Evolutionary conservation across 1,139 yeast species (phyloP).

Genomic region (Sugiyamaella neomexicana): DNA sequence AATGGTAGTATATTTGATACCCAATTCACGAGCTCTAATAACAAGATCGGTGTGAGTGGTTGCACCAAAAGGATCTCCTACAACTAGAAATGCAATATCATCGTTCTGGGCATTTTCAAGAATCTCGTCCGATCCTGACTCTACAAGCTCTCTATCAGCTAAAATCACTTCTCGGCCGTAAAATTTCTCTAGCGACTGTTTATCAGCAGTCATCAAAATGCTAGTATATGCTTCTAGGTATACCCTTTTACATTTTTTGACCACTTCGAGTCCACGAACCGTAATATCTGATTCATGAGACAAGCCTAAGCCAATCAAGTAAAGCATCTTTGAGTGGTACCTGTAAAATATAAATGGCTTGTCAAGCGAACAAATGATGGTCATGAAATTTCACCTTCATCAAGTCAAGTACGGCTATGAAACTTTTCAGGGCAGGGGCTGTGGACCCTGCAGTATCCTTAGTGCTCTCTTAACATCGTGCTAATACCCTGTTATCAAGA

Average conservation of each 20-base stretch:
- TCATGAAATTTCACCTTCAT: neutral
- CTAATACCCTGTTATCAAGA: no score
- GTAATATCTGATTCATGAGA: slow-evolving; percentile 90
- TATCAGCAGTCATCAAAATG: slow-evolving; percentile 88
- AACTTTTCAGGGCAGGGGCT: slow-evolving; percentile 10
- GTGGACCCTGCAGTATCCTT: neutral
- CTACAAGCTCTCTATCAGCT: slow-evolving; percentile 95
- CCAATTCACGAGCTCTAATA: slow-evolving; percentile 81
- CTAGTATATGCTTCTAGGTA: slow-evolving; percentile 95
- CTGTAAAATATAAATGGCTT: neutral
- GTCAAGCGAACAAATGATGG: neutral
- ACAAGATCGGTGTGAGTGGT: slow-evolving; percentile 96
- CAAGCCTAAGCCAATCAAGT: slow-evolving; percentile 87
- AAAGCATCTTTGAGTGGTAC: slow-evolving; percentile 56
- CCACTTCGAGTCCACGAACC: slow-evolving; percentile 87
- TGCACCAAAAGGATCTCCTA: slow-evolving; percentile 98
- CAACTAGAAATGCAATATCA: slow-evolving; percentile 90
- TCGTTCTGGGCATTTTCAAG: slow-evolving; percentile 70
- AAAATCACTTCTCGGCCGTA: slow-evolving; percentile 83
- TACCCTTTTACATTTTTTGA: slow-evolving; percentile 79
- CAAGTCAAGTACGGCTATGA: slow-evolving; percentile 3
- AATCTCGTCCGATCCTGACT: slow-evolving; percentile 80
- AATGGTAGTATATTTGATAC: slow-evolving; percentile 73
- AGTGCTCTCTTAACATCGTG: no score
- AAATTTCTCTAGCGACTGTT: slow-evolving; percentile 60